A percentile compares a stretch with the other conserved stretches of the same genome.
Conservation (phyloP, 257 asterid genomes). For the Ligustrum vulgare region DNA sequence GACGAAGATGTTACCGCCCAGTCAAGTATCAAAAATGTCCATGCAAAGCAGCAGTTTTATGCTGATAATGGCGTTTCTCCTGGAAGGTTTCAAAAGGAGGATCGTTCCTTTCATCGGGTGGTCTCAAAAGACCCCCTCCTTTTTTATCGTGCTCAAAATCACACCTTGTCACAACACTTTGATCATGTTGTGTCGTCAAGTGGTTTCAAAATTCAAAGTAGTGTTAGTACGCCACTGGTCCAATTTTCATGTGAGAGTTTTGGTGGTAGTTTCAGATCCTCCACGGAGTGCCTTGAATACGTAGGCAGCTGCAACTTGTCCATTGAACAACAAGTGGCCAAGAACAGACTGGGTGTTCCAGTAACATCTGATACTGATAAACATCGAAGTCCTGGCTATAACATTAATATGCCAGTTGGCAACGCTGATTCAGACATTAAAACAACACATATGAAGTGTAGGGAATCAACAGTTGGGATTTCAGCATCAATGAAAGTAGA, state of each 20-base stretch:
- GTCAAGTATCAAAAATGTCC: slow-evolving; percentile 26
- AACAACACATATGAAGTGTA: slow-evolving; percentile 21
- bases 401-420: slow-evolving; percentile 34
- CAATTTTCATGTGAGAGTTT: slow-evolving; percentile 31
- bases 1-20: slow-evolving; percentile 46
- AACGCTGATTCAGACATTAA: slow-evolving; percentile 21
- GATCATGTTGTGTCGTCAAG: slow-evolving; percentile 32
- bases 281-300: slow-evolving; percentile 30
- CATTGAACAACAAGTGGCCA: slow-evolving; percentile 27
- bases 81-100: slow-evolving; percentile 30
- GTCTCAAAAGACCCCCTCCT: slow-evolving; percentile 28
- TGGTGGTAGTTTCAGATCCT: slow-evolving; percentile 28
- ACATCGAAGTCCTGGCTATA: slow-evolving; percentile 27
- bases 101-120: slow-evolving; percentile 27
- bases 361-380: slow-evolving; percentile 30
- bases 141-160: slow-evolving; percentile 24
- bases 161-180: slow-evolving; percentile 28
- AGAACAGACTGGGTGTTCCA: slow-evolving; percentile 19
- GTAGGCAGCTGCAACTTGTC: slow-evolving; percentile 28
- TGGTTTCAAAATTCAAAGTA: slow-evolving; percentile 33
- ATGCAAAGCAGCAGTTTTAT: slow-evolving; percentile 25
- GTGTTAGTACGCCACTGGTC: slow-evolving; percentile 29
- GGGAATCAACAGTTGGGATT: slow-evolving; percentile 23
- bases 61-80: slow-evolving; percentile 27
- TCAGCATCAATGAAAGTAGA: slow-evolving; percentile 18